phyloP scores from a whole-genome alignment of 495 filamentous ascomycete species.

The Ramalina intermedia region DNA sequence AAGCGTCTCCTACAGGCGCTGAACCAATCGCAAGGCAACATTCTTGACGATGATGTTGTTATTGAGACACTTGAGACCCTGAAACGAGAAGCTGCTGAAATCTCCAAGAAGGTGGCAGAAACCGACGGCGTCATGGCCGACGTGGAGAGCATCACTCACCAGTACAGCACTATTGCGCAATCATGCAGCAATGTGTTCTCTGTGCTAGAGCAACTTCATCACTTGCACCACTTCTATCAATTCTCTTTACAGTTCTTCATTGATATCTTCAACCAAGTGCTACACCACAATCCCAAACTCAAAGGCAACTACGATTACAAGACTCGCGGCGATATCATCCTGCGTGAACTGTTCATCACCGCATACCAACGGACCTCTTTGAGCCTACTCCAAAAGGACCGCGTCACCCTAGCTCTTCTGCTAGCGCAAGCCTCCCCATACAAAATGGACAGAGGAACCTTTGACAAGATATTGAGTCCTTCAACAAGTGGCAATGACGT shows the following conservation, averaged over 20 bases:
- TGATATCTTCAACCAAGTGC: conserved; percentile 89
- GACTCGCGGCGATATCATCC: conserved; percentile 68
- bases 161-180: conserved; percentile 83
- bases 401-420: conserved; percentile 87
- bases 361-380: conserved; percentile 84
- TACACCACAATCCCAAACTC: conserved; percentile 66
- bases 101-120: conserved; percentile 87
- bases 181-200: conserved; percentile 96
- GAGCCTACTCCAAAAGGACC: conserved; percentile 87
- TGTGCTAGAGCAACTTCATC: conserved; percentile 90
- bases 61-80: conserved; percentile 96
- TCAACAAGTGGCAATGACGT: conserved; percentile 63
- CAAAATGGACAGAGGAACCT: conserved; percentile 76
- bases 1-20: conserved; percentile 86
- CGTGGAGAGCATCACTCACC: conserved; percentile 82
- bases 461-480: conserved; percentile 76
- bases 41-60: conserved; percentile 94
- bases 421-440: conserved; percentile 88
- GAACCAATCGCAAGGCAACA: conserved; percentile 95
- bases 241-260: conserved; percentile 97
- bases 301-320: conserved; percentile 59
- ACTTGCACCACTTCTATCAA: conserved; percentile 98
- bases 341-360: conserved; percentile 78
- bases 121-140: conserved; percentile 97
- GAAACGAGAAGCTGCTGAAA: conserved; percentile 93